These are phyloP conservation scores for Pythium oligandrum DNA, from an alignment of 352 stramenopile genomes.

Conservation along the genomic window DNA sequence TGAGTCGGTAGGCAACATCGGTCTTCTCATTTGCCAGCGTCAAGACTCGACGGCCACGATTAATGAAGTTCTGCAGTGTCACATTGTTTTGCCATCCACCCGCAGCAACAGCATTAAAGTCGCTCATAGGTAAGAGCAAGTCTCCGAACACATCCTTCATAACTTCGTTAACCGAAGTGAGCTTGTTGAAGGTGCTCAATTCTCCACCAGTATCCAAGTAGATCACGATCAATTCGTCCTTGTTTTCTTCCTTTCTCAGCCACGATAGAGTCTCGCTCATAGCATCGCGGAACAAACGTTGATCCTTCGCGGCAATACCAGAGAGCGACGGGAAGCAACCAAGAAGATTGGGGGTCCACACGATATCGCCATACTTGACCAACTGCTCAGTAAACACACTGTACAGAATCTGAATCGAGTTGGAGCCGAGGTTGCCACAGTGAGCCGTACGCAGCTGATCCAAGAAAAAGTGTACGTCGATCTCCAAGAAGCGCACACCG, in stretches of 20 bases:
- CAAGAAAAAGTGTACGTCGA: conserved; percentile 66
- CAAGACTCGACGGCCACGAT: conserved; percentile 31
- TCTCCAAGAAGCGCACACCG: conserved; percentile 52
- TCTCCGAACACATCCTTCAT: conserved; percentile 38
- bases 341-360: conserved; percentile 42
- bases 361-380: conserved; percentile 32
- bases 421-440: conserved; percentile 41
- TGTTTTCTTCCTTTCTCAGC: conserved; percentile 31
- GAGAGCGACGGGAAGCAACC: conserved; percentile 61
- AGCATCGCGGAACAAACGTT: conserved; percentile 23
- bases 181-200: conserved; percentile 24
- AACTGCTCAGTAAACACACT: conserved; percentile 32
- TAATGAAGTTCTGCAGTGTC: conserved; percentile 31
- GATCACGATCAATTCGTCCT: conserved; percentile 36
- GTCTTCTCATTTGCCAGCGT: conserved; percentile 46
- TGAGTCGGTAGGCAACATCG: conserved; percentile 28
- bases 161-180: conserved; percentile 26
- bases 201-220: conserved; percentile 51
- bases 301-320: conserved; percentile 41
- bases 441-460: conserved; percentile 52
- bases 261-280: conserved; percentile 46
- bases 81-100: conserved; percentile 27
- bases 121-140: conserved; percentile 27
- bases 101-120: conserved; percentile 27
- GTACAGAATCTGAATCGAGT: conserved; percentile 32